Percentiles rank a stretch among this genome's conserved stretches.
These are phyloP conservation scores for Clathrus columnatus DNA, from an alignment of 768 basidiomycete genomes.

Conservation along the genomic window DNA sequence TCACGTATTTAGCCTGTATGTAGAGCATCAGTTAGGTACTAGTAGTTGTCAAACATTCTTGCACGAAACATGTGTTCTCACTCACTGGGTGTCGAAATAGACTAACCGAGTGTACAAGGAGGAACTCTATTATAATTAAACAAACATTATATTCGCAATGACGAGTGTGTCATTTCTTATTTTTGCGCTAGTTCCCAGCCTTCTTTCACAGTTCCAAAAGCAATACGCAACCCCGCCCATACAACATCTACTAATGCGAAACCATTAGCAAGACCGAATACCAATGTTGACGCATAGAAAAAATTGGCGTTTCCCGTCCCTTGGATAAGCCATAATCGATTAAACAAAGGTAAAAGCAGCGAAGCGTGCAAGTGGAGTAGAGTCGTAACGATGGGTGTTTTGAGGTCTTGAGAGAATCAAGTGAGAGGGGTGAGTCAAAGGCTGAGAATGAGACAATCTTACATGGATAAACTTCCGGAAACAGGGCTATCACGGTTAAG, in stretches of 20 bases:
- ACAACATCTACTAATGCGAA: conserved; percentile 75
- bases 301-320: conserved; percentile 98
- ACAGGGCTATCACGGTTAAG: conserved; percentile 68
- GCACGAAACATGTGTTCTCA: no score
- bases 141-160: no score
- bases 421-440: not conserved
- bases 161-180: conserved; percentile 23
- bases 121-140: no score
- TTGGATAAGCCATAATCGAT: conserved; percentile 83
- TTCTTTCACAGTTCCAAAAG: conserved; percentile 48
- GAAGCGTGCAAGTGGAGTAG: conserved; percentile 78
- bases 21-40: no score
- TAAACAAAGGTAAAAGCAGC: conserved; percentile 82
- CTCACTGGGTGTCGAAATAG: no score
- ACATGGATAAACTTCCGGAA: conserved; percentile 82
- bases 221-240: conserved; percentile 74
- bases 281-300: conserved; percentile 92
- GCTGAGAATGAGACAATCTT: conserved; percentile 24
- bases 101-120: no score
- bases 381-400: conserved; percentile 75
- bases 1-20: no score
- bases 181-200: conserved; percentile 54
- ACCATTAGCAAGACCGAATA: conserved; percentile 84
- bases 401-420: conserved; percentile 49
- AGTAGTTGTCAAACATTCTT: no score